These are phyloP conservation scores for Handroanthus guayacan DNA, from an alignment of 257 asterid genomes.

Conservation along the genomic window DNA sequence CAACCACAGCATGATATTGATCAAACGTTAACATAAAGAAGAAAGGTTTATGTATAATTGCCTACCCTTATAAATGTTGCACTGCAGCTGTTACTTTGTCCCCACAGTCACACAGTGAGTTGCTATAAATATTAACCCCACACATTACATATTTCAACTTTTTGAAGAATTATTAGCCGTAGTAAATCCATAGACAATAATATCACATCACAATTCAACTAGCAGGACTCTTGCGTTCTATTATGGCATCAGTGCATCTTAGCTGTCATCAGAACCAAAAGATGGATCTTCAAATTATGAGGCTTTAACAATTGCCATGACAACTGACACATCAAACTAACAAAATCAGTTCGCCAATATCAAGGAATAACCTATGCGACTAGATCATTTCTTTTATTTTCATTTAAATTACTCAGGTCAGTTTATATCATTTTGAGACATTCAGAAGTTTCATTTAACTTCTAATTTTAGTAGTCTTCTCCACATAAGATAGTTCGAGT, in stretches of 20 bases:
- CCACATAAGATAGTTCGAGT: constrained; percentile 1
- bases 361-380: background rate
- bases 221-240: background rate
- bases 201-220: constrained; percentile 11
- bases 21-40: constrained; percentile 35
- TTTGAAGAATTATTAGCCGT: constrained; percentile 15
- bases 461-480: background rate
- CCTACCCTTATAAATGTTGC: constrained; percentile 7
- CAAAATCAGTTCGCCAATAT: background rate
- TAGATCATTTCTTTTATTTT: background rate
- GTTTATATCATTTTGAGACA: background rate
- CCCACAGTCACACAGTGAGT: background rate
- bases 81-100: constrained; percentile 11
- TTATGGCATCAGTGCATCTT: background rate
- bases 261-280: background rate
- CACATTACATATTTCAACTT: constrained; percentile 11
- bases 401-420: background rate
- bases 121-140: background rate
- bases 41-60: background rate
- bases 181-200: background rate
- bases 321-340: constrained; percentile 7
- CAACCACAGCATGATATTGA: constrained; percentile 29
- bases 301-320: background rate
- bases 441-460: constrained; percentile 4
- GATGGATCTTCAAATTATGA: background rate